A percentile compares a stretch with the other conserved stretches of the same genome.
phyloP scores from a whole-genome alignment of 2,329 filamentous ascomycete species.

The Shiraia bambusicola region DNA sequence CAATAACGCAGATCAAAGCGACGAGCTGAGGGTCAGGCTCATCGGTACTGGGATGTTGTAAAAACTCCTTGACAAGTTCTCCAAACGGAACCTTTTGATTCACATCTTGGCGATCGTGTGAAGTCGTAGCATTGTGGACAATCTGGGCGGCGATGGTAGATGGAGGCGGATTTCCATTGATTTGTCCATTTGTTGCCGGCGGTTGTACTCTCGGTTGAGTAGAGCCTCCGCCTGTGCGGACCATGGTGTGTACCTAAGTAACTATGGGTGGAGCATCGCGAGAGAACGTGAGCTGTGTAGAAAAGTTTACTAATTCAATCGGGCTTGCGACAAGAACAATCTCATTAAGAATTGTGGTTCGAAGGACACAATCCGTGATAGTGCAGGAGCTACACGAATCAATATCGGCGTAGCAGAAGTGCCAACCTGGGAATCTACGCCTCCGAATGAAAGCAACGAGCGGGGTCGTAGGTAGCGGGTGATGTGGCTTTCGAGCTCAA shows the following conservation, averaged over 20 bases:
- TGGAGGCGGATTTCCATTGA: conserved; percentile 49
- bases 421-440: not conserved
- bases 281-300: conserved; percentile 1
- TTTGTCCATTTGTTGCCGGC: conserved; percentile 19
- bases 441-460: not conserved
- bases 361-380: no score
- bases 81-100: conserved; percentile 74
- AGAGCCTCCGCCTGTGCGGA: conserved; percentile 43
- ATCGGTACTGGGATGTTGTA: conserved; percentile 51
- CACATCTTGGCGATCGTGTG: conserved; percentile 61
- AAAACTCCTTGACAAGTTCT: conserved; percentile 67
- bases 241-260: conserved; percentile 44
- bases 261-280: conserved; percentile 31
- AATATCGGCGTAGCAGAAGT: no score
- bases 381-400: no score
- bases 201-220: conserved; percentile 32
- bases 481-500: no score
- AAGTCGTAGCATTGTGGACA: conserved; percentile 74
- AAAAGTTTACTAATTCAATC: not conserved
- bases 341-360: no score
- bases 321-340: not conserved
- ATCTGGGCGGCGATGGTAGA: conserved; percentile 88
- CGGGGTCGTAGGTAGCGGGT: no score
- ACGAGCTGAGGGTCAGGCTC: conserved; percentile 74
- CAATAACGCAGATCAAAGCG: conserved; percentile 80